phyloP scores from a whole-genome alignment of 495 filamentous ascomycete species.

The Aspergillus panamensis region DNA sequence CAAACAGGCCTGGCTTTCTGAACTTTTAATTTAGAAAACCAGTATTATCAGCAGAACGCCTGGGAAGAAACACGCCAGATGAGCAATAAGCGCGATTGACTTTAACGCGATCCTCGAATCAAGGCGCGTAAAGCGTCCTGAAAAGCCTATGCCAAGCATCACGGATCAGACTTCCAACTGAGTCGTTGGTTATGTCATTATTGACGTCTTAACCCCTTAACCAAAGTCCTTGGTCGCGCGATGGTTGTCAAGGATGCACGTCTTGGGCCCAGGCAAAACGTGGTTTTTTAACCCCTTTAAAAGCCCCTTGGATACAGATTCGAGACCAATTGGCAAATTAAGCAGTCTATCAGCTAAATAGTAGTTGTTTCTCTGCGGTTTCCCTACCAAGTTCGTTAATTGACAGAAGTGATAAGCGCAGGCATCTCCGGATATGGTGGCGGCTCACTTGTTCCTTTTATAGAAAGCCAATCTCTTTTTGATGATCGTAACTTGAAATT shows the following conservation, averaged over 20 bases:
- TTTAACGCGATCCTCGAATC: conserved; percentile 28
- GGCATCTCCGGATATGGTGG: no score
- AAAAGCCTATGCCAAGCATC: conserved; percentile 19
- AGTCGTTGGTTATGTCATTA: conserved; percentile 16
- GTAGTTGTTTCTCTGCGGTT: no score
- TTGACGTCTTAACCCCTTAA: conserved; percentile 10
- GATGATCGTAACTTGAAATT: conserved; percentile 18
- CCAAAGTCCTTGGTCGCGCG: conserved; percentile 7
- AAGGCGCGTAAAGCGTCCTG: conserved; percentile 25
- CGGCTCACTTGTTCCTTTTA: background rate
- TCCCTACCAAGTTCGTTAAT: no score
- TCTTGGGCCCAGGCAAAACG: conserved; percentile 9
- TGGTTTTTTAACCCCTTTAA: conserved; percentile 4
- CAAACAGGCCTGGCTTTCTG: background rate
- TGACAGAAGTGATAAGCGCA: no score
- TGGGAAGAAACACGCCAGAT: conserved; percentile 21
- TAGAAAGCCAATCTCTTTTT: conserved; percentile 12
- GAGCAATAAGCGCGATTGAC: conserved; percentile 26
- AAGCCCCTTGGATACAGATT: background rate
- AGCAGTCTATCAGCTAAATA: background rate
- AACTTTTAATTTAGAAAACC: conserved; percentile 15
- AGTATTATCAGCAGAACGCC: conserved; percentile 10
- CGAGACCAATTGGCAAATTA: background rate
- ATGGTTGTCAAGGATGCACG: background rate
- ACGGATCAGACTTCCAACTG: conserved; percentile 15